Conservation (phyloP, 2,329 filamentous ascomycete genomes). For the Emergomyces orientalis region DNA sequence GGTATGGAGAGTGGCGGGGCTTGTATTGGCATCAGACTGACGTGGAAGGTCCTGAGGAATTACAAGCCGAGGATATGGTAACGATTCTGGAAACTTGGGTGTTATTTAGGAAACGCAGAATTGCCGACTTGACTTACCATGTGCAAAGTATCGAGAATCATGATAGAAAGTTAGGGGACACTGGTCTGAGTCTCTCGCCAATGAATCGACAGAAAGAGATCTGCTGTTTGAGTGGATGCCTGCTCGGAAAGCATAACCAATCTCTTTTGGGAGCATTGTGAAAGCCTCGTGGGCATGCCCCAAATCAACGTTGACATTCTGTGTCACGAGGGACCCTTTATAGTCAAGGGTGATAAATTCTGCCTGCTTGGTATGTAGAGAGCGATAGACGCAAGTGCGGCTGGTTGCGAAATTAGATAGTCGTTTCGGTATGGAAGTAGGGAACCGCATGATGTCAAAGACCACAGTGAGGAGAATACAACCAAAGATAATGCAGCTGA, state of each 20-base stretch:
- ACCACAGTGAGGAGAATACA: no score
- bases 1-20: neutral
- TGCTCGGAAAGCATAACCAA: neutral
- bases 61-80: conserved; percentile 1
- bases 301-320: neutral
- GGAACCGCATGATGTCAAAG: no score
- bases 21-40: neutral
- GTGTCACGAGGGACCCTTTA: neutral
- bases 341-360: neutral
- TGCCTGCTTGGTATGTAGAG: neutral
- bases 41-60: neutral
- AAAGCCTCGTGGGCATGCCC: neutral
- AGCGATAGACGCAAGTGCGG: conserved; percentile 12
- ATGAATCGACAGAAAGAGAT: neutral
- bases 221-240: neutral
- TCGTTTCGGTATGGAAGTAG: no score
- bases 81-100: neutral
- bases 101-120: neutral
- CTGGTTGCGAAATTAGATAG: no score
- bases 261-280: neutral
- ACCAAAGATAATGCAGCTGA: no score
- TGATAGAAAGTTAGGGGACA: neutral
- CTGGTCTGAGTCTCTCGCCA: neutral
- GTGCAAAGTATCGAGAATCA: neutral
- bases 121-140: neutral